Conservation (phyloP, 192 early-diverging fungal species). For the Mortierella hygrophila region DNA sequence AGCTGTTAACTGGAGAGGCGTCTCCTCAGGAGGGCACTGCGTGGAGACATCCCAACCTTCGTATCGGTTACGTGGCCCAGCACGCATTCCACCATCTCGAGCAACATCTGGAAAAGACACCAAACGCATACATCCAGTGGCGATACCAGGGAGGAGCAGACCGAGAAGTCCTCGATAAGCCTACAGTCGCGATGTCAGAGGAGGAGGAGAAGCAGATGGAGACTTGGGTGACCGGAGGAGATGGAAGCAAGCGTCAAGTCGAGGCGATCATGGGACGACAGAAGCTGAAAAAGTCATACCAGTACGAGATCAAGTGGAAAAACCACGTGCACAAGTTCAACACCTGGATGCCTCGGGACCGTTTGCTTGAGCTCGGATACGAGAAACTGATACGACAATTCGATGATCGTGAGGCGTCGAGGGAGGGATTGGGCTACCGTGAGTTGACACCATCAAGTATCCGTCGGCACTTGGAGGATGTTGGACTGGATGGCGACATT, state of each 20-base stretch:
- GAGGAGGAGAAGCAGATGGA: constrained; percentile 80
- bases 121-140: constrained; percentile 89
- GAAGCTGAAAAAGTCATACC: constrained; percentile 83
- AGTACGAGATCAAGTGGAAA: constrained; percentile 87
- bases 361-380: constrained; percentile 78
- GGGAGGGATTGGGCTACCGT: constrained; percentile 77
- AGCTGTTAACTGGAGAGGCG: constrained; percentile 82
- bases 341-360: constrained; percentile 77
- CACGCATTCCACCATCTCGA: constrained; percentile 92
- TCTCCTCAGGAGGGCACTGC: constrained; percentile 76
- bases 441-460: constrained; percentile 77
- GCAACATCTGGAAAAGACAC: constrained; percentile 85
- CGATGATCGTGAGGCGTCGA: constrained; percentile 82
- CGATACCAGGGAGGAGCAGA: constrained; percentile 86
- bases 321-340: constrained; percentile 74
- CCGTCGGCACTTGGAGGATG: constrained; percentile 78
- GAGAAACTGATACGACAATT: constrained; percentile 82
- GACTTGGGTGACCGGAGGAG: constrained; percentile 60
- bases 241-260: constrained; percentile 71
- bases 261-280: constrained; percentile 75
- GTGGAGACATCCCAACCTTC: constrained; percentile 86
- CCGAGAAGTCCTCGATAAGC: constrained; percentile 80
- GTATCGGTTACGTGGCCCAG: constrained; percentile 89
- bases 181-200: constrained; percentile 71
- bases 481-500: constrained; percentile 84